Evolutionary conservation across 1,284 basidiomycete genomes (phyloP).

Genomic region (Leccinum fuscescens): DNA sequence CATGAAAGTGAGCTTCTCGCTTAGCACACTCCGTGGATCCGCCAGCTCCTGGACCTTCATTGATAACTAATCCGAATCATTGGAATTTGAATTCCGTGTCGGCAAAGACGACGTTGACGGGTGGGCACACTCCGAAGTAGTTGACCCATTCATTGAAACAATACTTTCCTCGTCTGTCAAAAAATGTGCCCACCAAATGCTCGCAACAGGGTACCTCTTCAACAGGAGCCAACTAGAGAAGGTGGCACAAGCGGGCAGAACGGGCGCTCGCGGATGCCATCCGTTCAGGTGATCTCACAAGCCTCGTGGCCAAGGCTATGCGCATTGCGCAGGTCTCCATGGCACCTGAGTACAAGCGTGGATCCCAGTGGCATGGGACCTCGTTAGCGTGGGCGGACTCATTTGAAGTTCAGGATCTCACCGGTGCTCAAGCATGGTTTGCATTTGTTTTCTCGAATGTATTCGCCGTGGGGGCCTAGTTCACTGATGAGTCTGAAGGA

Average conservation of each 20-base stretch:
- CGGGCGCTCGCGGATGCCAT: slow-evolving; percentile 51
- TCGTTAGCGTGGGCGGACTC: slow-evolving; percentile 65
- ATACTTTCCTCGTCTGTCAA: slow-evolving; percentile 67
- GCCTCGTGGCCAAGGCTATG: slow-evolving; percentile 74
- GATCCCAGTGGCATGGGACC: slow-evolving; percentile 61
- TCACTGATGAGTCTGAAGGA: slow-evolving; percentile 25
- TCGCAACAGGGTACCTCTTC: slow-evolving; percentile 55
- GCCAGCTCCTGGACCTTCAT: slow-evolving; percentile 12
- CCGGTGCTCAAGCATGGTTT: slow-evolving; percentile 66
- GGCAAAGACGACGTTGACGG: slow-evolving; percentile 33
- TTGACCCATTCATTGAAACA: slow-evolving; percentile 71
- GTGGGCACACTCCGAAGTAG: slow-evolving; percentile 62
- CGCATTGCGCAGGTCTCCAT: slow-evolving; percentile 69
- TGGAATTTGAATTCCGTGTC: slow-evolving; percentile 41
- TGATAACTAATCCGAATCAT: slow-evolving; percentile 17
- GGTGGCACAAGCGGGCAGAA: slow-evolving; percentile 52
- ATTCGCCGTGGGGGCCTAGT: slow-evolving; percentile 57
- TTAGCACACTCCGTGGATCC: slow-evolving; percentile 16
- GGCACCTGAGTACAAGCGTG: slow-evolving; percentile 81
- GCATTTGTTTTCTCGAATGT: slow-evolving; percentile 36
- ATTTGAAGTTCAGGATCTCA: slow-evolving; percentile 65
- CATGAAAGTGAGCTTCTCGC: slow-evolving; percentile 44
- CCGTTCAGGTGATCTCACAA: slow-evolving; percentile 67
- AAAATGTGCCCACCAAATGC: slow-evolving; percentile 56
- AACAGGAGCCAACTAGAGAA: slow-evolving; percentile 51